Evolutionary conservation across 2,329 filamentous ascomycete species (phyloP), one percentile per base, ranked within the genome.

Genomic region (Verticillium alfalfae): DNA sequence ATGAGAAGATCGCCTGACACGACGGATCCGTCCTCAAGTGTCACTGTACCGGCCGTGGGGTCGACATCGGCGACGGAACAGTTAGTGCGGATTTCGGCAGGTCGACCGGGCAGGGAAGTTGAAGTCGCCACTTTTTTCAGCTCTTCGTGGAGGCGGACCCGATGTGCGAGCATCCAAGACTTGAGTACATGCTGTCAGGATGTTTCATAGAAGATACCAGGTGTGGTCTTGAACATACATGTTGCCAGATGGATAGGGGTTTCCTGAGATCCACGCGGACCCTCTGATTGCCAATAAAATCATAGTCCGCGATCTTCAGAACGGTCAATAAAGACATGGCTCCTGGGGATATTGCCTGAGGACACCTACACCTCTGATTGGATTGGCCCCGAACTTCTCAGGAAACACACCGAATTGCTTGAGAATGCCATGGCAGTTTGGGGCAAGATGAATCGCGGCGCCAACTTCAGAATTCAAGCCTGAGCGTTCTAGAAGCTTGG

Each of bases 381-480:
- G 56, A 56, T 68, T 72, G 10, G 72, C 78, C 3, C 76, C 76
- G 41, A 78, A 73, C 0, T 64, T 64, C 66, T 78, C 76, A 5
- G 75, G 73, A 1, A 67, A 67, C 18, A 79, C 70, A 2, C 76
- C 77, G 64, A 75, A 72, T 55, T 70, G 69, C 7, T 73, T 72
- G 12, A 89, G 73, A 2, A 88, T 71, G 0, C 84, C 83, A 69
- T 87, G 86, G 2, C 80, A 75, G 66, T 89, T 90, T 0, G 87
- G 85, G 0, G 83, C 80, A 5, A 89, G 69, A 67, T 88, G 85
- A n/a, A 89, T 79, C 0, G 86, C 86, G 3, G 86, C 85, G 0
- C 86, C 86, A 1, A 78, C 72, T 70, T 88, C 85, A 58, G 75
- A 80, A 16, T 81, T 79, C 38, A 87, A 80, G 1, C 75, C 74